Percentiles rank a stretch among this genome's conserved stretches.
phyloP scores from a whole-genome alignment of 2,329 filamentous ascomycete species.

The Microsporum audouinii region DNA sequence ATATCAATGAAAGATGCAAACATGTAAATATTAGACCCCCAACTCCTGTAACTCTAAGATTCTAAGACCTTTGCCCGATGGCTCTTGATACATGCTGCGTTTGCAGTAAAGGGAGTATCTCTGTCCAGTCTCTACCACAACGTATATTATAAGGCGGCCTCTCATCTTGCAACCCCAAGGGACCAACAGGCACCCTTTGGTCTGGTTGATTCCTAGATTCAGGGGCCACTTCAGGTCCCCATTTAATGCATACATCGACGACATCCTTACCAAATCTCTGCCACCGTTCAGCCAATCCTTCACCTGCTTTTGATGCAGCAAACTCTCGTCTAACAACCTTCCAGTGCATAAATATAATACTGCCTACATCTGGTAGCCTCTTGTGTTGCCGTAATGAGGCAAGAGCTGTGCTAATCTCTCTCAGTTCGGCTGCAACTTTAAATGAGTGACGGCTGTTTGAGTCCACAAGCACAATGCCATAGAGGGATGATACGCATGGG shows the following conservation, averaged over 20 bases:
- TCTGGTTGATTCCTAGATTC: not conserved
- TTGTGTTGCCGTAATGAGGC: slow-evolving; percentile 15
- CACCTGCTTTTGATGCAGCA: not conserved
- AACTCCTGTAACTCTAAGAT: not conserved
- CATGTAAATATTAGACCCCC: not conserved
- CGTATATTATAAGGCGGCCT: slow-evolving; percentile 12
- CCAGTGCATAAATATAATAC: slow-evolving; percentile 26
- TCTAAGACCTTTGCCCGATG: not conserved
- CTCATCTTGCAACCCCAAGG: not conserved
- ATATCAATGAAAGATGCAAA: too few relatives aligned
- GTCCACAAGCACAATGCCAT: slow-evolving; percentile 24
- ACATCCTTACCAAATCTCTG: slow-evolving; percentile 19
- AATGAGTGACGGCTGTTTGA: slow-evolving; percentile 2
- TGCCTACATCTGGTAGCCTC: slow-evolving; percentile 15
- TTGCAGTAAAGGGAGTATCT: slow-evolving; percentile 13
- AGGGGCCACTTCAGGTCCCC: slow-evolving; percentile 13
- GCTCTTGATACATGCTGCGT: not conserved
- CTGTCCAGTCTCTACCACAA: slow-evolving; percentile 21
- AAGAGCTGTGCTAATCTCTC: slow-evolving; percentile 20
- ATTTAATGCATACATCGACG: slow-evolving; percentile 27
- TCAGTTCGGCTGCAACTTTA: slow-evolving; percentile 8
- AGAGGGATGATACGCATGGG: not conserved
- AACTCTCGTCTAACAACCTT: slow-evolving; percentile 7
- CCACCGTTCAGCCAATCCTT: slow-evolving; percentile 18
- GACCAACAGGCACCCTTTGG: not conserved